Evolutionary conservation across 2,329 filamentous ascomycete genomes (phyloP).

Genomic region (Aspergillus pseudoglaucus): DNA sequence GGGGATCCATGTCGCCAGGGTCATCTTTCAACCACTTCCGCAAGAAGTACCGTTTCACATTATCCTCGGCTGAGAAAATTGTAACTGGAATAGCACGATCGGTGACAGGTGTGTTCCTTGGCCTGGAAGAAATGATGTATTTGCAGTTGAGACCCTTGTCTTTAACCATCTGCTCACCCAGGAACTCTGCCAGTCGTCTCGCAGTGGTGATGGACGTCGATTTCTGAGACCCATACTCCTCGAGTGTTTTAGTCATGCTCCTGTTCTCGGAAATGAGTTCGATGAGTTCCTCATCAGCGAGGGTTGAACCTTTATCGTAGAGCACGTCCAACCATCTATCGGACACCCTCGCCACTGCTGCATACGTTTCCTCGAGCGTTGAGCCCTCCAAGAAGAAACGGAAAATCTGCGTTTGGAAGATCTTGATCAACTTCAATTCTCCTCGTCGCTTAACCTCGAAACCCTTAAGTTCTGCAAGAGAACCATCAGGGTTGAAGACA

Average conservation of each 20-base stretch:
- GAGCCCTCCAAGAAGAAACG: slow-evolving; percentile 95
- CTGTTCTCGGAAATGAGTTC: slow-evolving; percentile 99
- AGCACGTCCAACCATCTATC: slow-evolving; percentile 96
- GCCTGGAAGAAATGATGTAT: slow-evolving; percentile 90
- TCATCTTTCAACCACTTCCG: slow-evolving; percentile 96
- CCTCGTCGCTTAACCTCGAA: slow-evolving; percentile 97
- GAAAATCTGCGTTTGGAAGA: slow-evolving; percentile 98
- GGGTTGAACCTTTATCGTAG: slow-evolving; percentile 75
- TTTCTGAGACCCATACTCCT: slow-evolving; percentile 93
- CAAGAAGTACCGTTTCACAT: slow-evolving; percentile 80
- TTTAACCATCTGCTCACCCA: slow-evolving; percentile 98
- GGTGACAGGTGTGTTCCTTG: slow-evolving; percentile 84
- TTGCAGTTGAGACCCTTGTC: slow-evolving; percentile 99
- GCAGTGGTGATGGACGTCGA: slow-evolving; percentile 99
- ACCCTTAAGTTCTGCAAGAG: slow-evolving; percentile 88
- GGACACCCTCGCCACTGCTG: slow-evolving; percentile 84
- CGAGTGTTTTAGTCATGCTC: slow-evolving; percentile 93
- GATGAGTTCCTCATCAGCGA: slow-evolving; percentile 95
- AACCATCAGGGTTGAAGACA: slow-evolving; percentile 97
- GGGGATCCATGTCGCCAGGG: slow-evolving; percentile 80
- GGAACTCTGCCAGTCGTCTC: slow-evolving; percentile 85
- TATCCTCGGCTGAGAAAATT: slow-evolving; percentile 90
- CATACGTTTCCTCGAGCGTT: slow-evolving; percentile 83
- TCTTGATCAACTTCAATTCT: slow-evolving; percentile 98
- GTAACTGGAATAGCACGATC: slow-evolving; percentile 91